Conservation (phyloP, 495 filamentous ascomycete species). For the Podospora tetraspora region DNA sequence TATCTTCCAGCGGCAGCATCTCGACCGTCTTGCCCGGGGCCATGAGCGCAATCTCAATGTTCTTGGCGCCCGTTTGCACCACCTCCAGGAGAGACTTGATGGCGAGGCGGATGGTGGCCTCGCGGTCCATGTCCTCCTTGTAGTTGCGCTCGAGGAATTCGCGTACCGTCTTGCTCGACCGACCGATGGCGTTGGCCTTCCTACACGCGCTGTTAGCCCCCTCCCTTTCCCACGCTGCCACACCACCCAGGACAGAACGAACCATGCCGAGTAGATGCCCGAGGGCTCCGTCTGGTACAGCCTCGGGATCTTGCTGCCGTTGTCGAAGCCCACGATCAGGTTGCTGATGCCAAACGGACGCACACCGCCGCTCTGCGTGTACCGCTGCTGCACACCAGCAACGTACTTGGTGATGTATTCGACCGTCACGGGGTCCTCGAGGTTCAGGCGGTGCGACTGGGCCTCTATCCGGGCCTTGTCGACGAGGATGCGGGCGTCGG, state of each 20-base stretch:
- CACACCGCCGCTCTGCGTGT: constrained; percentile 97
- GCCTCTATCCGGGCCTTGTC: constrained; percentile 97
- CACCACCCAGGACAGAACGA: constrained; percentile 25
- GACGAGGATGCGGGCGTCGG: constrained; percentile 93
- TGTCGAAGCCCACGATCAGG: constrained; percentile 93
- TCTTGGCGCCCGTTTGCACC: constrained; percentile 97
- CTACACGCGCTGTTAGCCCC: constrained; percentile 39
- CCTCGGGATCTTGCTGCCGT: constrained; percentile 74
- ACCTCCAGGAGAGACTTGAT: constrained; percentile 98
- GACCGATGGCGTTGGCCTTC: constrained; percentile 99
- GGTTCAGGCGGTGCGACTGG: constrained; percentile 95
- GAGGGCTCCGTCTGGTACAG: constrained; percentile 98
- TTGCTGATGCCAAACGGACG: constrained; percentile 97
- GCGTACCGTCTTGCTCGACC: constrained; percentile 95
- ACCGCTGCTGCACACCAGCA: constrained; percentile 93
- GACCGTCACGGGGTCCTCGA: constrained; percentile 94
- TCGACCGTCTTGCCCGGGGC: constrained; percentile 86
- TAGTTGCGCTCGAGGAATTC: constrained; percentile 98
- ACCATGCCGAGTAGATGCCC: constrained; percentile 98
- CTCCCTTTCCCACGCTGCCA: too few species aligned
- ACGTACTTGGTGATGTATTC: constrained; percentile 99
- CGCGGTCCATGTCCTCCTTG: constrained; percentile 92
- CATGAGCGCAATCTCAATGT: constrained; percentile 99
- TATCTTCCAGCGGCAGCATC: constrained; percentile 92
- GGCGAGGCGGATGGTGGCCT: constrained; percentile 92